Conservation (phyloP, 306 rosid species). For the Prunus mume region DNA sequence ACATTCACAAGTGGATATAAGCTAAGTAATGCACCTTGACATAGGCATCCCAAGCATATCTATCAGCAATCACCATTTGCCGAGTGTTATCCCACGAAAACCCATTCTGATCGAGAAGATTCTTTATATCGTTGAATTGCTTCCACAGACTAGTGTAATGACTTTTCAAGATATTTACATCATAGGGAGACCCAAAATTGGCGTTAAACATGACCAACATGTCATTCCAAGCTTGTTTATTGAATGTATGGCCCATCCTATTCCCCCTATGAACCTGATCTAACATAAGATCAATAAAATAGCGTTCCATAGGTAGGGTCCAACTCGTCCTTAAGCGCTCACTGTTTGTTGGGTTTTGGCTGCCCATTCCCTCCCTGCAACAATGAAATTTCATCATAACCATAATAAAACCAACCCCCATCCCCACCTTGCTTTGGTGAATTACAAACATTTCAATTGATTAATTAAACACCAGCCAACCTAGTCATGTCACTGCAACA, state of each 20-base stretch:
- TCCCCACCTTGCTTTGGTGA: not conserved
- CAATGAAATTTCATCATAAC: not conserved
- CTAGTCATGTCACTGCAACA: not conserved
- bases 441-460: not conserved
- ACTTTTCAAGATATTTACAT: slow-evolving; percentile 45
- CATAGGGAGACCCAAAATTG: slow-evolving; percentile 39
- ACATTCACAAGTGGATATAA: not conserved
- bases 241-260: slow-evolving; percentile 56
- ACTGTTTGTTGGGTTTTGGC: slow-evolving; percentile 26
- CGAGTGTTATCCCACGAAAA: slow-evolving; percentile 51
- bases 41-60: slow-evolving; percentile 47
- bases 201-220: slow-evolving; percentile 47
- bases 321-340: slow-evolving; percentile 45
- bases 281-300: slow-evolving; percentile 44
- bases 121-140: slow-evolving; percentile 47
- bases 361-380: slow-evolving; percentile 32
- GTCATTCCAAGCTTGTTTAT: slow-evolving; percentile 59
- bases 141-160: slow-evolving; percentile 44
- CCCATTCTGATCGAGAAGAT: slow-evolving; percentile 49
- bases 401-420: not conserved
- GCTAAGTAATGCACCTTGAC: slow-evolving; percentile 34
- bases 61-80: slow-evolving; percentile 44
- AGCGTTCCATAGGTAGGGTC: slow-evolving; percentile 45
- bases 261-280: slow-evolving; percentile 57
- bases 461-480: not conserved